Percentiles rank a stretch among this genome's conserved stretches.
These are phyloP conservation scores for Ogataea ganodermae DNA, from an alignment of 805 yeast species.

Conservation along the genomic window DNA sequence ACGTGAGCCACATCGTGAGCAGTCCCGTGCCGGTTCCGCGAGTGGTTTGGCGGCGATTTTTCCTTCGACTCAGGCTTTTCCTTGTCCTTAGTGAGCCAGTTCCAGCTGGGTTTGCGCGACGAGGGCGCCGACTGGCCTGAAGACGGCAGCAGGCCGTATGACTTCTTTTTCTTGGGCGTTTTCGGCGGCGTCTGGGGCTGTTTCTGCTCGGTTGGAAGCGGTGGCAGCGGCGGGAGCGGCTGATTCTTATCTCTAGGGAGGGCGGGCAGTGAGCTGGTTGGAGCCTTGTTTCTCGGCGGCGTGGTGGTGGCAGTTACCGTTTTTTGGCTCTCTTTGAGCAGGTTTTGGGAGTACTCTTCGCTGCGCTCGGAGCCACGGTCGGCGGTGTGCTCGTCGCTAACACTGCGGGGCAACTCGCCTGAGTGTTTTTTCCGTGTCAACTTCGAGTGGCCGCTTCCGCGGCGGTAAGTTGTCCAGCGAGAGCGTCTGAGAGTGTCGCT, in stretches of 20 bases:
- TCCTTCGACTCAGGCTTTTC: constrained; percentile 4
- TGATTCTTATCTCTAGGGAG: constrained; percentile 2
- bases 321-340: constrained; percentile 5
- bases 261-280: constrained; percentile 18
- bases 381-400: no score
- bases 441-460: constrained; percentile 31
- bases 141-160: constrained; percentile 2
- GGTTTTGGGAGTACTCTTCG: constrained; percentile 16
- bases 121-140: background rate
- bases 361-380: background rate
- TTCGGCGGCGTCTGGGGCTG: background rate
- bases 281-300: constrained; percentile 14
- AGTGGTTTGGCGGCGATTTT: constrained; percentile 26
- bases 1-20: constrained; percentile 14
- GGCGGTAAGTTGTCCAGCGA: constrained; percentile 52
- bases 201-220: constrained; percentile 7
- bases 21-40: constrained; percentile 33
- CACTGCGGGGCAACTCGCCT: background rate
- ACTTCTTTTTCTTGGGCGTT: constrained; percentile 8
- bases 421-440: constrained; percentile 10
- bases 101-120: constrained; percentile 19
- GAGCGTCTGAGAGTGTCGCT: constrained; percentile 41
- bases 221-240: constrained; percentile 18
- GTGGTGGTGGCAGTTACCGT: background rate
- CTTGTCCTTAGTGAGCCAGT: constrained; percentile 19